Evolutionary conservation across 2,329 filamentous ascomycete genomes (phyloP), one percentile per base, ranked within the genome.

Genomic region (Cladorrhinum sp.): DNA sequence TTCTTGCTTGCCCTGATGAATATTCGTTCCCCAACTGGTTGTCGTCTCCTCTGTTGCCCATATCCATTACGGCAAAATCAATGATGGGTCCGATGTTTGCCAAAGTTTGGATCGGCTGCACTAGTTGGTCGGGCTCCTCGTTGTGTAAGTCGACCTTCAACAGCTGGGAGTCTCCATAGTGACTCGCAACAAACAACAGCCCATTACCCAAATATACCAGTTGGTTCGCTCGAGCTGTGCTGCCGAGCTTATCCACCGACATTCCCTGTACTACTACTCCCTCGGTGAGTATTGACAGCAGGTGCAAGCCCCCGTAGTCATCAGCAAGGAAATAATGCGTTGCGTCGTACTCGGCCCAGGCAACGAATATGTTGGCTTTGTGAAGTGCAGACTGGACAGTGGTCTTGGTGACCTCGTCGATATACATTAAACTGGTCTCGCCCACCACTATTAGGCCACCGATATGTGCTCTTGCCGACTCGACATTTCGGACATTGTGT

Each of bases 41-140:
- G 64, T 95, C 89, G 22, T 88, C 88, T 62, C 91, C 88, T 59
- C 91, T 83, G 67, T 92, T 93, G 0, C 93, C 93, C 81, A 98
- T 90, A 70, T 98, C 95, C 92, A 98, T 96, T 16, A 99, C 86
- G 1, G 90, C 88, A 68, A 99, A 97, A 72, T 99, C 95, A 41
- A 98, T 77, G 48, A 99, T 80, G 0, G 95, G 95, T 0, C 90
- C 92, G 67, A 98, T 91, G 70, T 96, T 99, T 2, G 85, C 78
- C 59, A 96, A 81, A 0, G 85, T 89, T 70, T 96, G 92, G 9
- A 95, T 73, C 3, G 93, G 74, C 52, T 87, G 79, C 61, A 93
- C 79, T 0, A 80, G 70, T 23, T 71, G 67, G 25, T 67, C 61
- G 0, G 62, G 57, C 0, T 72, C 66, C 1, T 74, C 68, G 5